Conservation (phyloP, 768 basidiomycete genomes). For the Strobilomyces dryophilus region DNA sequence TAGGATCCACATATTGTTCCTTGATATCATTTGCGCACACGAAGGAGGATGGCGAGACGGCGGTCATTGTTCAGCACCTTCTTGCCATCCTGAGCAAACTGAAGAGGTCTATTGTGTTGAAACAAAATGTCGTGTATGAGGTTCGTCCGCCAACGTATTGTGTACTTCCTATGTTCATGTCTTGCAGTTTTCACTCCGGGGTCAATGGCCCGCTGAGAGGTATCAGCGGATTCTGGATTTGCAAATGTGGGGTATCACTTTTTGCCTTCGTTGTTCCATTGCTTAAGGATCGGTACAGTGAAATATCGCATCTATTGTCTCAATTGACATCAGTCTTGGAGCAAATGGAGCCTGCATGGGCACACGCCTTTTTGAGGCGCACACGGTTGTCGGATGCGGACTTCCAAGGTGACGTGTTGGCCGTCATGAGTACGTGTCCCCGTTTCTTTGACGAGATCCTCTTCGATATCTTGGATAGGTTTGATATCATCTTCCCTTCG, state of each 20-base stretch:
- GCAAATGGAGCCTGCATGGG: constrained; percentile 74
- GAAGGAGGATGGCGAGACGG: constrained; percentile 44
- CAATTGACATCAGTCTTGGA: constrained; percentile 71
- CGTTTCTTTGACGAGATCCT: neutral
- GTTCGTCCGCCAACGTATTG: constrained; percentile 30
- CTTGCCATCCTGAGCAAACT: constrained; percentile 74
- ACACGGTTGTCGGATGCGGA: constrained; percentile 73
- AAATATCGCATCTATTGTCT: constrained; percentile 64
- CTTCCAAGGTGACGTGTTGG: constrained; percentile 82
- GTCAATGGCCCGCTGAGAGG: constrained; percentile 75
- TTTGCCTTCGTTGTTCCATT: neutral
- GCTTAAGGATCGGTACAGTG: constrained; percentile 36
- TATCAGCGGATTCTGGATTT: constrained; percentile 67
- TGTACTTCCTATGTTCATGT: neutral
- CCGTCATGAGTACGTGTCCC: constrained; percentile 61
- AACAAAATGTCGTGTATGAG: constrained; percentile 63
- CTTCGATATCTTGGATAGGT: constrained; percentile 34
- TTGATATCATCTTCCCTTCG: constrained; percentile 76
- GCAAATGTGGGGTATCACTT: constrained; percentile 49
- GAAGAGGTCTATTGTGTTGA: constrained; percentile 52
- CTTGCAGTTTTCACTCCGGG: constrained; percentile 65
- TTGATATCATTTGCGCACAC: constrained; percentile 69
- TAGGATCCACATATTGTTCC: constrained; percentile 72
- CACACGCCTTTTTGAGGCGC: constrained; percentile 66
- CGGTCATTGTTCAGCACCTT: constrained; percentile 58